Base-by-base conservation (phyloP, 495 filamentous ascomycete genomes). In the Penicillium lividum region DNA sequence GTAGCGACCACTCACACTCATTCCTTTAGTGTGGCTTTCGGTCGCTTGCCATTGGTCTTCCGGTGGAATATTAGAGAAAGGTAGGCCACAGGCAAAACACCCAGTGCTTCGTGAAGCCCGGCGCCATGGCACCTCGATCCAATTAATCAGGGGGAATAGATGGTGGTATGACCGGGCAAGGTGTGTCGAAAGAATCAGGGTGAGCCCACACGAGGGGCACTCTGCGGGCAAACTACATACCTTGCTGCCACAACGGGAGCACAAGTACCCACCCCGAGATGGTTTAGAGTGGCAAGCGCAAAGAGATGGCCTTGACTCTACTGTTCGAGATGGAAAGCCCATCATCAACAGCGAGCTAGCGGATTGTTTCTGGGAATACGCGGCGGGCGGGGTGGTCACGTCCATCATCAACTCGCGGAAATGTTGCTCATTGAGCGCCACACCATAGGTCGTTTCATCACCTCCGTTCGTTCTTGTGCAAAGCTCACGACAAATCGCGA, bases 141-240 rank as follows among this genome's bases (percentile, higher is more conserved):
- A 98, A 67, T 93, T 95, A 7, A 83, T 80, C 18, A 98, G 77
- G 0, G 95, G 94, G 67, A 98, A 98, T 3, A 98, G 80, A 70
- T 98, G 94, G 70, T 98, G 94, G 71, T 98, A 98, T 9, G 90
- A 94, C 7, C 94, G 80, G 16, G 94, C 94, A 34, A 98, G 77
- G 77, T 98, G 94, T 1, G 95, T 98, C n/a, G 90, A 94, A 1
- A 97, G 81, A 53, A 98, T 93, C 28, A 98, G 80, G n/a, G 92
- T 97, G 22, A 98, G 84, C 7, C 89, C 86, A 70, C 94, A 98
- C 7, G 87, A 85, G 13, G 94, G 93, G 65, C 94, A 98, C 68
- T 94, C 89, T 31, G 89, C 84, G n/a, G 94, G 94, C 38, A 98
- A 80, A 53, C 85, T 83, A 79, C 94, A 98, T 54, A 98, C 93